Evolutionary conservation across 768 basidiomycete species (phyloP), one percentile per base, ranked within the genome.

Genomic region (Termitomyces sp.): DNA sequence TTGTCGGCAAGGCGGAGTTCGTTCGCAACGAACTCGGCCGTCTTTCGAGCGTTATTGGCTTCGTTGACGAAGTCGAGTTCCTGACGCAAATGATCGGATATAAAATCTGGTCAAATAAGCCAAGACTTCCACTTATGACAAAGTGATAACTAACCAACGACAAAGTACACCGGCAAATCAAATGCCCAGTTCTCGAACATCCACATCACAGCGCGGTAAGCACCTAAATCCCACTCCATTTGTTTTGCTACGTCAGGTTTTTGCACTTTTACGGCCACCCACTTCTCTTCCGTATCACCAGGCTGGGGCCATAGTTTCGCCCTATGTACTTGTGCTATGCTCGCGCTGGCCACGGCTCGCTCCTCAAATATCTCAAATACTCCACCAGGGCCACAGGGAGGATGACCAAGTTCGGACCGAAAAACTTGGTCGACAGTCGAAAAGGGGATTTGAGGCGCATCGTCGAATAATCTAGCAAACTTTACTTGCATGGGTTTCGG

Each of bases 201-300:
- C 87, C 87, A 90, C 86, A 90, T 90, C 3, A 88, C 87, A 4
- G 75, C 62, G n/a, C 82, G 73, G 66, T 84, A 90, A 3, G 81
- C 84, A 32, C 78, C 85, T 13, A 94, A 74, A 66, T 94, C 92
- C 83, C 87, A 92, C 60, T 90, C 85, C 74, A 90, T 87, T 73
- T 97, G 94, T 63, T 82, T 90, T 52, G 79, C 79, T 6, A 98
- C 91, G 35, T 85, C 88, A 2, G 92, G 93, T 65, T 95, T 96
- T 74, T 97, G 93, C 22, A 92, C 78, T 74, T 98, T 98, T 60
- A 98, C 94, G 0, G 94, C 95, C 1, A 98, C 94, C 82, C 87
- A 88, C 36, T 80, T 74, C 33, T 74, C 78, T 55, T 76, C 74
- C 9, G 69, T 69, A 52, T 77, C 74, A 11, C 71, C 75, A 5